Base-by-base conservation (phyloP, 2,329 filamentous ascomycete species). In the Lachnellula willkommii region DNA sequence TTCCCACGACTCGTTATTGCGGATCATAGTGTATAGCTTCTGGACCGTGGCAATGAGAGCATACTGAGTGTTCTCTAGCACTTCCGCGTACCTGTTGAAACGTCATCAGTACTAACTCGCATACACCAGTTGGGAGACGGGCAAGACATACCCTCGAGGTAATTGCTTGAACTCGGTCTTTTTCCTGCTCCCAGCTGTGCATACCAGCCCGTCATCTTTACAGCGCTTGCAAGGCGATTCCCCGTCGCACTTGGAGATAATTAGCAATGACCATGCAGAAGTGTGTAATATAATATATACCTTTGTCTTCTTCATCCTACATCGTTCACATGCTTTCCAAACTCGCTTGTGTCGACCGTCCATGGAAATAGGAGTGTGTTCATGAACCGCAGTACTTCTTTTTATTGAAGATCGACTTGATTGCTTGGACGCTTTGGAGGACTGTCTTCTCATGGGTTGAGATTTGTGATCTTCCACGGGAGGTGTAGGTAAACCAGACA, bases 241-340 rank as follows among this genome's bases (percentile, higher is more conserved):
- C 59, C 82, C 82, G 61, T 85, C 82, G 66, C 82, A 85, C 81
- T 84, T 49, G n/a, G 5, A 12, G 2, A 0, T 46, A 50, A 50
- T 57, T 55, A 63, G 58, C 52, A 53, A 53, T 22, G 11, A 12
- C 15, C 24, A 2, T 24, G 6, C 14, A 15, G 40, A 17, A n/a
- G 22, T 22, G 9, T 35, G 36, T 22, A 17, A 45, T 46, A 40
- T 2, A 42, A 36, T 26, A 54, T 53, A 52, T 61, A 83, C 82
- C 81, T 85, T 85, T 53, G 83, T 86, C 75, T 86, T 86, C 76
- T 85, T 86, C 81, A 85, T 85, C 61, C 82, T 74, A 74, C 82
- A 86, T 62, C 83, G 74, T 71, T 85, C 82, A 61, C 83, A 86
- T 17, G 83, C 83, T 68, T 85, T 85, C 82, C 82, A 85, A 53